These are phyloP conservation scores for Aspergillus alliaceus DNA, from an alignment of 2,329 filamentous ascomycete genomes.

Conservation along the genomic window DNA sequence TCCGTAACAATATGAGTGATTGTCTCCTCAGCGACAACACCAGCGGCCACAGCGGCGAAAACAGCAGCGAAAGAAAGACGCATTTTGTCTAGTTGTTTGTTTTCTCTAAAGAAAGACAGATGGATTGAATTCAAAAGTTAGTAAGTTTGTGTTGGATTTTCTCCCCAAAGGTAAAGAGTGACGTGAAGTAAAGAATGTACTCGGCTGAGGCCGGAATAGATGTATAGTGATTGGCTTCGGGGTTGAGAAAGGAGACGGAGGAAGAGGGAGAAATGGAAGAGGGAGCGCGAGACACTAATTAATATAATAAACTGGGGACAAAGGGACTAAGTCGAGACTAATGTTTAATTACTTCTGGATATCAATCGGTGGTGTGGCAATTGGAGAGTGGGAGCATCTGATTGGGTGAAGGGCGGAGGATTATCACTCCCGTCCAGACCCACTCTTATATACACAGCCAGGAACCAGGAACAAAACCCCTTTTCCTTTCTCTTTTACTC, in stretches of 20 bases:
- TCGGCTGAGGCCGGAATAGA: slow-evolving; percentile 45
- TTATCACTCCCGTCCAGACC: neutral
- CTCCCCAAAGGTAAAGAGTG: slow-evolving; percentile 15
- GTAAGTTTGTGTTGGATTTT: neutral
- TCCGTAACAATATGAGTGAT: slow-evolving; percentile 66
- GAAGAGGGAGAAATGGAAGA: slow-evolving; percentile 16
- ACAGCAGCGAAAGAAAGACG: slow-evolving; percentile 48
- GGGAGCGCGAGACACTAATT: slow-evolving; percentile 5
- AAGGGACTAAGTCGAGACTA: slow-evolving; percentile 3
- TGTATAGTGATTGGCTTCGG: slow-evolving; percentile 28
- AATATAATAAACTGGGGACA: slow-evolving; percentile 8
- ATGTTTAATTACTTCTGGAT: neutral
- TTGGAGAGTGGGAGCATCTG: neutral
- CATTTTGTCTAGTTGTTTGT: slow-evolving; percentile 42
- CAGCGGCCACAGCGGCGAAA: slow-evolving; percentile 40
- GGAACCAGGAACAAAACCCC: neutral
- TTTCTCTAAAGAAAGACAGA: slow-evolving; percentile 12
- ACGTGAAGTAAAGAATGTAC: slow-evolving; percentile 37
- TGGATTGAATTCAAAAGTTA: slow-evolving; percentile 23
- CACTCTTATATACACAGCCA: neutral
- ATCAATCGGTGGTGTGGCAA: neutral
- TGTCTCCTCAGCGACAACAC: slow-evolving; percentile 32
- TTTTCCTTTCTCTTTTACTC: neutral
- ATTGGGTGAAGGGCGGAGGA: neutral
- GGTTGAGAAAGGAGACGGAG: slow-evolving; percentile 17